Evolutionary conservation across 306 rosid species (phyloP).

Genomic region (Rosa lucieae): DNA sequence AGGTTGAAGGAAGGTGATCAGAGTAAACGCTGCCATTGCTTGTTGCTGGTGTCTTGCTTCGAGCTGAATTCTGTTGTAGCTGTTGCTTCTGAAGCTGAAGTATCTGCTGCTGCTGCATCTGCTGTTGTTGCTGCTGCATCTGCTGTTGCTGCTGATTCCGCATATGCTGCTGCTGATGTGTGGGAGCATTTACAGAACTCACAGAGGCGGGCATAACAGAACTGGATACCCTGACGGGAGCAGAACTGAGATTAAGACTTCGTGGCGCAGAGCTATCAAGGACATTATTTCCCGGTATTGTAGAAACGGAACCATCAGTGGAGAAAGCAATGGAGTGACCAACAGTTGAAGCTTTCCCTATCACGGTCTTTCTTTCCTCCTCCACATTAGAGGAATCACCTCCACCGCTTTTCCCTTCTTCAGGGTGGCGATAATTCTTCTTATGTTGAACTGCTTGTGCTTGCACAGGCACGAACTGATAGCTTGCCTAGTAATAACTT

Average conservation of each 20-base stretch:
- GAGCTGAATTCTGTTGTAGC: constrained; percentile 41
- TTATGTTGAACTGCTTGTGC: constrained; percentile 72
- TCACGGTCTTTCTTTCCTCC: constrained; percentile 66
- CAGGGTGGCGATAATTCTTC: constrained; percentile 55
- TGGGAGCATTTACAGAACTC: constrained; percentile 37
- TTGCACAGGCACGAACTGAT: constrained; percentile 61
- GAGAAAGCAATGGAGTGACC: constrained; percentile 89
- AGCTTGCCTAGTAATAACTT: constrained; percentile 28
- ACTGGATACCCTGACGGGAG: constrained; percentile 46
- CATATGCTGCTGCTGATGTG: constrained; percentile 54
- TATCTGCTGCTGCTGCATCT: constrained; percentile 56
- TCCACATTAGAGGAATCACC: constrained; percentile 59
- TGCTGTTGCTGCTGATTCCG: constrained; percentile 41
- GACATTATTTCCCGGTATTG: constrained; percentile 53
- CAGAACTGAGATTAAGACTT: constrained; percentile 53
- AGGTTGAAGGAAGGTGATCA: constrained; percentile 65
- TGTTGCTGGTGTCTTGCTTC: constrained; percentile 57
- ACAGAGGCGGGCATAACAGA: constrained; percentile 53
- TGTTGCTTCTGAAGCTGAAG: constrained; percentile 64
- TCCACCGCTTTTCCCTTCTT: constrained; percentile 60
- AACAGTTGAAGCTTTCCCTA: constrained; percentile 50
- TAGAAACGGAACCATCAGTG: constrained; percentile 48
- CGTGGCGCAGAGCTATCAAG: constrained; percentile 71
- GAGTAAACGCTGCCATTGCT: constrained; percentile 70
- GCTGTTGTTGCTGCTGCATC: constrained; percentile 44